Percentiles rank a stretch among this genome's conserved stretches.
phyloP scores from a whole-genome alignment of 2,329 filamentous ascomycete species.

The Seiridium unicorne region DNA sequence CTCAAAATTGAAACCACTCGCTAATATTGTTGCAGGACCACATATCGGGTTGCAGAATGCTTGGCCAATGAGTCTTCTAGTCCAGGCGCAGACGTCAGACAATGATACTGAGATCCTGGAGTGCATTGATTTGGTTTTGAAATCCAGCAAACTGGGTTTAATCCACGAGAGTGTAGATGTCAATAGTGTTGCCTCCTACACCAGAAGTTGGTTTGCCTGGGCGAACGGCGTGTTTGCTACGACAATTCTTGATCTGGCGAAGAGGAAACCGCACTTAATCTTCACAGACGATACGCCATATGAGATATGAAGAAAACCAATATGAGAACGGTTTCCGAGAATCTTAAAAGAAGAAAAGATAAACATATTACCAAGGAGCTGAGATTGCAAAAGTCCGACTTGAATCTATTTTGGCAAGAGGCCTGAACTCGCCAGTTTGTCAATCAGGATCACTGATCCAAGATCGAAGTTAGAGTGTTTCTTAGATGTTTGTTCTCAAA shows the following conservation, averaged over 20 bases:
- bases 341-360: neutral
- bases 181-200: conserved; percentile 64
- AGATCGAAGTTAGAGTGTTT: no score
- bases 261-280: conserved; percentile 82
- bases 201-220: conserved; percentile 95
- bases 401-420: no score
- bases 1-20: conserved; percentile 8
- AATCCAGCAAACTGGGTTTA: conserved; percentile 73
- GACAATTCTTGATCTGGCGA: conserved; percentile 85
- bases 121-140: conserved; percentile 72
- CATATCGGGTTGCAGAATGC: conserved; percentile 84
- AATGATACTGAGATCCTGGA: conserved; percentile 78
- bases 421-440: no score
- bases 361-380: neutral
- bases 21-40: conserved; percentile 38
- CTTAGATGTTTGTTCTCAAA: no score
- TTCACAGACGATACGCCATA: conserved; percentile 68
- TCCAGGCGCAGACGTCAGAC: conserved; percentile 86
- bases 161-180: conserved; percentile 94
- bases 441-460: no score
- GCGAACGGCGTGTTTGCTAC: conserved; percentile 95
- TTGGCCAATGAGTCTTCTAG: conserved; percentile 94
- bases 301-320: conserved; percentile 32
- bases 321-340: neutral
- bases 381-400: no score